phyloP scores from a whole-genome alignment of 2,329 filamentous ascomycete genomes.

The Phaeosphaeria sp. region DNA sequence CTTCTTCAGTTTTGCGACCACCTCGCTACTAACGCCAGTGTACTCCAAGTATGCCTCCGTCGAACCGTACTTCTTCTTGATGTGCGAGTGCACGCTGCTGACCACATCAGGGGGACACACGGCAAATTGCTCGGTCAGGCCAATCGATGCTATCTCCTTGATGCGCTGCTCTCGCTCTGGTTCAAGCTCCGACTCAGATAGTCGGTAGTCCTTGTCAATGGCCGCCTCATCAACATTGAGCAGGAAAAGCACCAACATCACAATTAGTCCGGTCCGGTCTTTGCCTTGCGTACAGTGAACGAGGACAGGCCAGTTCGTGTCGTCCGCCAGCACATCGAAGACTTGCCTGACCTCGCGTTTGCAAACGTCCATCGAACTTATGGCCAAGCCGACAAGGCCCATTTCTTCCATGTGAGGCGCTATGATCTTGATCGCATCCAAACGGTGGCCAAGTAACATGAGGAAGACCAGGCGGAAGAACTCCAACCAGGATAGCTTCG shows the following conservation, averaged over 20 bases:
- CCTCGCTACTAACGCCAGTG: constrained; percentile 60
- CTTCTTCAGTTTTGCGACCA: constrained; percentile 42
- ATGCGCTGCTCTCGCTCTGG: constrained; percentile 69
- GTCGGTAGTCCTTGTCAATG: constrained; percentile 74
- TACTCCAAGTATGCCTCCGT: constrained; percentile 68
- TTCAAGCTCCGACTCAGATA: constrained; percentile 67
- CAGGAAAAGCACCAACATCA: constrained; percentile 72
- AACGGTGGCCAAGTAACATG: constrained; percentile 71
- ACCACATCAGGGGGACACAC: constrained; percentile 71
- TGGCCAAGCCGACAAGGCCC: constrained; percentile 74
- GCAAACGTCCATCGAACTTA: constrained; percentile 73
- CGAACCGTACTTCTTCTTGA: constrained; percentile 70
- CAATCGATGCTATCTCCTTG: constrained; percentile 72
- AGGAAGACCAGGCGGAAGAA: constrained; percentile 69
- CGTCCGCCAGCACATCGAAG: constrained; percentile 58
- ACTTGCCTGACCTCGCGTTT: constrained; percentile 65
- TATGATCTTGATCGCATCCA: constrained; percentile 73
- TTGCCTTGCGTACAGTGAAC: constrained; percentile 91
- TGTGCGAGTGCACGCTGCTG: constrained; percentile 61
- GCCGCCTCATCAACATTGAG: constrained; percentile 64
- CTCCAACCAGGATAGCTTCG: constrained; percentile 71
- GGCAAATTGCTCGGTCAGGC: constrained; percentile 72
- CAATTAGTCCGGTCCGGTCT: constrained; percentile 78
- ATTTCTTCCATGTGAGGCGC: constrained; percentile 72
- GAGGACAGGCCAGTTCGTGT: constrained; percentile 67